These are phyloP conservation scores for Umbilicus rupestris DNA, from an alignment of 164 flowering plant genomes.

Conservation along the genomic window DNA sequence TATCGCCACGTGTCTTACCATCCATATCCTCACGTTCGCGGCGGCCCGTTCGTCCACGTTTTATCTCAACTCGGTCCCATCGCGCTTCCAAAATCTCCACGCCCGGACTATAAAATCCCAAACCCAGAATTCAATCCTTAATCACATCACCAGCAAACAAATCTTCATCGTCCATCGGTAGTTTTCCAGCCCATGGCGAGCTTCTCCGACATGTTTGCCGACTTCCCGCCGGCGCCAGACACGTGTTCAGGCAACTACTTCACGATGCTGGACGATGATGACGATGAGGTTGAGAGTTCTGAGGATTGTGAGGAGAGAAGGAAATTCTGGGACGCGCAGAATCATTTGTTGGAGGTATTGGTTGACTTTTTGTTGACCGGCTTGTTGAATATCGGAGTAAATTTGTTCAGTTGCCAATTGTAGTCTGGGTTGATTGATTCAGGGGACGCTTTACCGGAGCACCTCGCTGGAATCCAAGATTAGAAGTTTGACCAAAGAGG, in stretches of 20 bases:
- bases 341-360: constrained; percentile 24
- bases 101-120: constrained; percentile 1
- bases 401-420: not conserved
- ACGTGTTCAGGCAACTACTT: not conserved
- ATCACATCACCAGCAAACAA: not conserved
- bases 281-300: constrained; percentile 9
- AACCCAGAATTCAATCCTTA: not conserved
- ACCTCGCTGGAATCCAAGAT: constrained; percentile 41
- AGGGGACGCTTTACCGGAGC: constrained; percentile 36
- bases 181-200: constrained; percentile 15
- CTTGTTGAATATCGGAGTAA: not conserved
- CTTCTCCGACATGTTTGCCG: constrained; percentile 35
- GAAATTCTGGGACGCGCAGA: constrained; percentile 30
- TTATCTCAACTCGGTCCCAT: constrained; percentile 14
- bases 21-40: constrained; percentile 17
- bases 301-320: constrained; percentile 16
- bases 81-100: not conserved
- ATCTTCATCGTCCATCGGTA: too few relatives aligned
- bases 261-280: constrained; percentile 13
- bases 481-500: constrained; percentile 32
- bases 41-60: constrained; percentile 26
- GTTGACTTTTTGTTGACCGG: not conserved
- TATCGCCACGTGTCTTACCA: not conserved
- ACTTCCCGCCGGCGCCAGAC: constrained; percentile 10
- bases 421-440: constrained; percentile 10